Percentiles rank a stretch among this genome's conserved stretches.
Evolutionary conservation across 371 early-diverging fungal genomes (phyloP).

Genomic region (Zancudomyces culisetae): DNA sequence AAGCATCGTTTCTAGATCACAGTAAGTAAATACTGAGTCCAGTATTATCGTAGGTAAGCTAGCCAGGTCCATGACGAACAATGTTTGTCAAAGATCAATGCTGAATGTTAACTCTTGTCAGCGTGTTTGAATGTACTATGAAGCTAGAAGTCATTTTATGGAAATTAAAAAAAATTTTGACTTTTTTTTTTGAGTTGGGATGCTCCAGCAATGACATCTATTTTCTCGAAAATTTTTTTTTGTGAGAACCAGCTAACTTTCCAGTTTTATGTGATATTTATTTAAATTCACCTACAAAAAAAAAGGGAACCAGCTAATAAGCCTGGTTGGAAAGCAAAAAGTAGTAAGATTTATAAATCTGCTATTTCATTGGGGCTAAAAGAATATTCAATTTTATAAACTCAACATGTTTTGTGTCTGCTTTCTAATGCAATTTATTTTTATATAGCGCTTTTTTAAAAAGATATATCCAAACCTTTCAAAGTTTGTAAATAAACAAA

Average conservation of each 20-base stretch:
- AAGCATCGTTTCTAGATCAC: not conserved
- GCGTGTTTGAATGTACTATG: not conserved
- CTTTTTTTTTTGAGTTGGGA: not conserved
- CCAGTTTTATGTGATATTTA: not conserved
- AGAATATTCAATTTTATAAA: too few relatives aligned
- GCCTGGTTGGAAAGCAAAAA: too few relatives aligned
- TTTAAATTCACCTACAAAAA: not conserved
- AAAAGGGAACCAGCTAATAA: too few relatives aligned
- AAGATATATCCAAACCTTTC: not conserved
- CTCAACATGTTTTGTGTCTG: too few relatives aligned
- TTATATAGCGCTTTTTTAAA: not conserved
- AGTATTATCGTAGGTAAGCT: not conserved
- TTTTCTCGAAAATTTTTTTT: not conserved
- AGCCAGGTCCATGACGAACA: too few relatives aligned
- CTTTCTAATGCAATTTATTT: too few relatives aligned
- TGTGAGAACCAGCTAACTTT: not conserved
- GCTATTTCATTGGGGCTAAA: too few relatives aligned
- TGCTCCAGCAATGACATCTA: not conserved
- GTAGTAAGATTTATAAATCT: too few relatives aligned
- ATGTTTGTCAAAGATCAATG: not conserved
- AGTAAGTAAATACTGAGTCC: not conserved
- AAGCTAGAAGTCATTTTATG: not conserved
- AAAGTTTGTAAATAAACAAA: not conserved
- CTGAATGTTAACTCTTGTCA: not conserved
- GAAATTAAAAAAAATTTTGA: not conserved